phyloP scores from a whole-genome alignment of 2,329 filamentous ascomycete species.

The Fusarium robinianum region DNA sequence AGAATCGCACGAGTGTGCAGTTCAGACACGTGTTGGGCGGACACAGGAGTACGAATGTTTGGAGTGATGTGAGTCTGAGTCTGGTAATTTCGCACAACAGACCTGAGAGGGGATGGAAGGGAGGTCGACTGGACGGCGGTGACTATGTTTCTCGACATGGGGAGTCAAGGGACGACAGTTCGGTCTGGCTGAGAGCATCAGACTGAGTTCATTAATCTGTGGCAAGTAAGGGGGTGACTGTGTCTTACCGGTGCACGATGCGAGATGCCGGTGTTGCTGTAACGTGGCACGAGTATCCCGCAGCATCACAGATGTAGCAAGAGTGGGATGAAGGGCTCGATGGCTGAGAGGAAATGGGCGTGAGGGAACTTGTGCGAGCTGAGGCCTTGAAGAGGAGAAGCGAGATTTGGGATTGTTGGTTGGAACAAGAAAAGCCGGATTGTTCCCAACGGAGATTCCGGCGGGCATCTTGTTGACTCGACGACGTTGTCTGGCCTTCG shows the following conservation, averaged over 20 bases:
- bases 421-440: conserved; percentile 4
- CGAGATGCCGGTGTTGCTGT: conserved; percentile 31
- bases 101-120: neutral
- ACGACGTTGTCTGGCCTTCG: neutral
- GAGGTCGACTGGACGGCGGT: neutral
- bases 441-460: neutral
- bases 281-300: conserved; percentile 25
- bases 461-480: neutral
- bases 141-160: neutral
- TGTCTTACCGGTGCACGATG: conserved; percentile 30
- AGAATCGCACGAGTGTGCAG: conserved; percentile 15
- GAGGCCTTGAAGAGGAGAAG: neutral
- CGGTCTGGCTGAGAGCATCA: too few species aligned
- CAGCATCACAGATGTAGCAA: conserved; percentile 15
- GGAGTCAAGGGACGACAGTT: neutral
- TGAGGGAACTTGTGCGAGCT: neutral
- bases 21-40: conserved; percentile 25
- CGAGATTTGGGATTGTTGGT: neutral
- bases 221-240: conserved; percentile 16
- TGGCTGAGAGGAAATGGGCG: too few species aligned
- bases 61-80: conserved; percentile 6
- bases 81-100: conserved; percentile 2
- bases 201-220: too few species aligned
- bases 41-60: conserved; percentile 19
- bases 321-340: conserved; percentile 1